Evolutionary conservation across 1,139 yeast genomes (phyloP), one percentile per base, ranked within the genome.

Genomic region (Pichiaceae sp.): DNA sequence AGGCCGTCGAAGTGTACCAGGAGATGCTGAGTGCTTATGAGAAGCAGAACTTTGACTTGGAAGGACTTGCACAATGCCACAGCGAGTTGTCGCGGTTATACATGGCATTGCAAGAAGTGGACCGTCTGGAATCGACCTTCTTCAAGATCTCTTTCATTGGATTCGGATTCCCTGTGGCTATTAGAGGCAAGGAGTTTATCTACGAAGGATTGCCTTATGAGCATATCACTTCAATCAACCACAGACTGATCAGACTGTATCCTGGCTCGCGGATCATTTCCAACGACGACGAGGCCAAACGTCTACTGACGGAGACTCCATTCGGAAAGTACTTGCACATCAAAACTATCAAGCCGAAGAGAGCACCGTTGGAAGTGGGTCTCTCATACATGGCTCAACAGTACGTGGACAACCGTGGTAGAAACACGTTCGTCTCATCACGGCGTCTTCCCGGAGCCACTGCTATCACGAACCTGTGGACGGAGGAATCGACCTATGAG

Each of bases 131-230:
- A 26, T 86, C 95, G 21, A 77, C 89, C 11, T 86, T 75, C 58
- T 86, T 84, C 65, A 72, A 82, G 52, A 87, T 86, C 39, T 72
- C 84, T 17, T 84, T 81, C 50, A 72, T 84, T 56, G 96, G 96
- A 15, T 74, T 72, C 37, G 95, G 95, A 3, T 86, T 86, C 68
- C 95, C 95, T 11, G 66, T 66, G 28, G 73, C 87, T 33, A 70
- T 83, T 38, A 68, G 95, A 52, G 83, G 84, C 35, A 75, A 81
- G 51, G 78, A 76, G 43, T 87, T 80, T 54, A 80, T 86, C 39
- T 84, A 80, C 54, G 95, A 86, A 60, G 95, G 95, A 12, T 66
- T 78, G 37, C 89, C 95, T 20, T 86, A 84, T 61, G 96, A 86
- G 54, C 93, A 84, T 56, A 78, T 86, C 39, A 79, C 87, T 4